A percentile compares a stretch with the other conserved stretches of the same genome.
Evolutionary conservation across 2,329 filamentous ascomycete species (phyloP).

Genomic region (Beauveria sp.): DNA sequence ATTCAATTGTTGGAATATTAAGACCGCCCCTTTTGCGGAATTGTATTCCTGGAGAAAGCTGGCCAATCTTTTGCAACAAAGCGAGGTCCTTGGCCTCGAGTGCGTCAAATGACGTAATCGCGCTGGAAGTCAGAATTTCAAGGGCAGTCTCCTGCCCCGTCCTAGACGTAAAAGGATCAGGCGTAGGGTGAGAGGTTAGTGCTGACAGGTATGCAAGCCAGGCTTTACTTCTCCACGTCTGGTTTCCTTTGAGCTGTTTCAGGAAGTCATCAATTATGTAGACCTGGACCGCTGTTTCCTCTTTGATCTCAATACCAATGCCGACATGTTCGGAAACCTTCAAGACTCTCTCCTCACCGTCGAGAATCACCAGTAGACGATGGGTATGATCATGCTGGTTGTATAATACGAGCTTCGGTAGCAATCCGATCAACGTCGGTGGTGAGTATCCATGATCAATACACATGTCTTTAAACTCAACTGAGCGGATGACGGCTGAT

Average conservation of each 20-base stretch:
- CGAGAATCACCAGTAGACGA: neutral
- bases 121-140: slow-evolving; percentile 36
- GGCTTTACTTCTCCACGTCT: slow-evolving; percentile 42
- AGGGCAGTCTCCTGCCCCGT: slow-evolving; percentile 49
- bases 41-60: neutral
- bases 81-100: neutral
- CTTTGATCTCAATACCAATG: neutral
- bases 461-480: neutral
- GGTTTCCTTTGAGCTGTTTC: slow-evolving; percentile 35
- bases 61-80: neutral
- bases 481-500: neutral
- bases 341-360: neutral
- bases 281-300: neutral
- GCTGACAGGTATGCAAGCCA: slow-evolving; percentile 44
- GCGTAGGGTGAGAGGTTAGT: slow-evolving; percentile 41
- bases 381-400: rapidly evolving
- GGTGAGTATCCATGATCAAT: neutral
- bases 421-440: neutral
- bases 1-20: neutral
- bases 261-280: neutral
- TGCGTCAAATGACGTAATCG: slow-evolving; percentile 31
- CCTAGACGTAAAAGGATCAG: slow-evolving; percentile 37
- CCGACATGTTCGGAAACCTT: rapidly evolving
- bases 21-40: neutral
- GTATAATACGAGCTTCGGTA: neutral